Conservation (phyloP, 306 rosid species). For the Vachellia collinsii region DNA sequence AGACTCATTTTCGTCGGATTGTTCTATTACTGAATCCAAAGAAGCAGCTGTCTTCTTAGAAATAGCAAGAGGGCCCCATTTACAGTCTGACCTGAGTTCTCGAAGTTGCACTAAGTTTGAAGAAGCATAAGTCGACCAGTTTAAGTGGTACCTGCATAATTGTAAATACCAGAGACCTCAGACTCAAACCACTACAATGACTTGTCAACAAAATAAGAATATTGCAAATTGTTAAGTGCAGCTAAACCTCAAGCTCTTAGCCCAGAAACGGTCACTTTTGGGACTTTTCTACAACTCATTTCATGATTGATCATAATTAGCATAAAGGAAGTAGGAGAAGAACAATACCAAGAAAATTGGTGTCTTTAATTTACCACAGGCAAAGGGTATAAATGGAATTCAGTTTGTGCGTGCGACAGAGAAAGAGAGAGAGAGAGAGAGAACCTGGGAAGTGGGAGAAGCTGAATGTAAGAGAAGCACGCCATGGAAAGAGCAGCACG, state of each 20-base stretch:
- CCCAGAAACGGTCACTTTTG: background rate
- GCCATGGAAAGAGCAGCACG: conserved; percentile 56
- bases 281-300: conserved; percentile 13
- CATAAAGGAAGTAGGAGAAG: background rate
- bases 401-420: background rate
- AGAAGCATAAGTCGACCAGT: conserved; percentile 45
- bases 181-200: conserved; percentile 36
- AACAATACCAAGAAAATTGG: background rate
- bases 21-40: conserved; percentile 47
- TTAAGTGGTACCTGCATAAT: conserved; percentile 62
- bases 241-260: conserved; percentile 6
- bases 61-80: conserved; percentile 59
- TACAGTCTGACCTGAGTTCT: conserved; percentile 50
- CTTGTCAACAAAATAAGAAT: background rate
- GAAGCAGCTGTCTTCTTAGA: conserved; percentile 67
- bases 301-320: background rate
- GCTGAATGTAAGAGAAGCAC: conserved; percentile 56
- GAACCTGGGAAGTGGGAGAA: conserved; percentile 76
- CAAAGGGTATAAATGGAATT: conserved; percentile 7
- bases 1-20: conserved; percentile 55
- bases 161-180: conserved; percentile 27
- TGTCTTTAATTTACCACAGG: background rate
- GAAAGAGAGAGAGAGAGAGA: conserved; percentile 32
- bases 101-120: conserved; percentile 52
- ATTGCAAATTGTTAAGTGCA: background rate